Evolutionary conservation across 805 yeast genomes (phyloP).

Genomic region (Ogataea salicorniae): DNA sequence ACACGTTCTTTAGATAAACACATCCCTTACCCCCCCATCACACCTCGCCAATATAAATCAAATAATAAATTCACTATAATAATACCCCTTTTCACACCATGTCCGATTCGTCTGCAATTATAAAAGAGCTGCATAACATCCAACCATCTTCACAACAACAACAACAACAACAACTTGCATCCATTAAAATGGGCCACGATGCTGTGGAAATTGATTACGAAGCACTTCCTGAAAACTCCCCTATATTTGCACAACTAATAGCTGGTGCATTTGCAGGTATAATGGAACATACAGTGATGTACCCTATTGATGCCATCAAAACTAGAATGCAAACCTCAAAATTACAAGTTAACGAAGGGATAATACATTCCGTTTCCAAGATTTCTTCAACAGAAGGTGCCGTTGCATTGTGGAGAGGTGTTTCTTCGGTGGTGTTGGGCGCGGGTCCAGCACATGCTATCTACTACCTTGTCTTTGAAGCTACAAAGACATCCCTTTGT

Average conservation of each 20-base stretch:
- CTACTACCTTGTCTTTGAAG: constrained; percentile 90
- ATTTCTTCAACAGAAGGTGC: constrained; percentile 89
- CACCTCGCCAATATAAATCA: too few relatives aligned
- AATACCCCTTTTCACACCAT: neutral
- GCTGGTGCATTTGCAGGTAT: constrained; percentile 99
- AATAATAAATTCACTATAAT: neutral
- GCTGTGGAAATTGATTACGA: constrained; percentile 74
- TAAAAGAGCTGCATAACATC: neutral
- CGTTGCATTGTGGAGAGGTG: constrained; percentile 86
- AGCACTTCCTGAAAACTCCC: constrained; percentile 81
- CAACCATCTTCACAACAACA: neutral
- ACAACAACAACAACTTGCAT: neutral
- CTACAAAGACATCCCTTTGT: constrained; percentile 56
- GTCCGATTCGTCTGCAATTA: neutral
- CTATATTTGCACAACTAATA: constrained; percentile 70
- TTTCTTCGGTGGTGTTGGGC: constrained; percentile 84
- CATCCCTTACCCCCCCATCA: too few relatives aligned
- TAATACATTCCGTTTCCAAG: constrained; percentile 63
- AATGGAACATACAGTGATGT: constrained; percentile 97
- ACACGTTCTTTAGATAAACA: too few relatives aligned
- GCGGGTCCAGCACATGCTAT: constrained; percentile 99
- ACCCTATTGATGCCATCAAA: constrained; percentile 92
- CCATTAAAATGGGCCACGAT: constrained; percentile 17
- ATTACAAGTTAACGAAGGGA: constrained; percentile 32
- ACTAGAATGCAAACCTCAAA: constrained; percentile 80